These are phyloP conservation scores for Marchantia paleacea DNA, from an alignment of 225 moss, liverwort and hornwort species.

Conservation along the genomic window DNA sequence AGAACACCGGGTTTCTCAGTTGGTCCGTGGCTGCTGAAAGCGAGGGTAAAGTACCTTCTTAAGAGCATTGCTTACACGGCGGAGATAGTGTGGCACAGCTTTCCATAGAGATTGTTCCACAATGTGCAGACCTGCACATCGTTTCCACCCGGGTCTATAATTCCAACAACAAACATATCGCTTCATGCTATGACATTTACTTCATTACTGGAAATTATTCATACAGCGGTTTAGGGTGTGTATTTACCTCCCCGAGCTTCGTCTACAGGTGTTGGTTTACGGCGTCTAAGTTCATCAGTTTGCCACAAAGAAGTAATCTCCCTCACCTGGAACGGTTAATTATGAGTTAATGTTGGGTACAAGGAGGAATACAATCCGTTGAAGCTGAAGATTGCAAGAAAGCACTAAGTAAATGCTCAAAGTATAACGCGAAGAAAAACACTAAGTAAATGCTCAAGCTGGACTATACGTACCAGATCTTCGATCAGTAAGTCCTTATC, in stretches of 20 bases:
- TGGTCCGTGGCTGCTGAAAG: no score
- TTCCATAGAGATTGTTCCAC: conserved; percentile 89
- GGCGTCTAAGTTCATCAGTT: conserved; percentile 74
- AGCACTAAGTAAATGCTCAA: background rate
- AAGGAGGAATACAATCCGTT: background rate
- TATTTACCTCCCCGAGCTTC: conserved; percentile 76
- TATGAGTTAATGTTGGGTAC: background rate
- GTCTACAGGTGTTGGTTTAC: conserved; percentile 81
- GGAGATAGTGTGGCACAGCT: conserved; percentile 80
- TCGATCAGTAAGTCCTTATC: conserved; percentile 77
- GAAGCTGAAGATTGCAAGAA: background rate
- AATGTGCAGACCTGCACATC: conserved; percentile 63
- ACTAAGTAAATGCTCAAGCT: background rate
- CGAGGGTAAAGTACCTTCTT: conserved; percentile 44
- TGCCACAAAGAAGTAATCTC: conserved; percentile 93
- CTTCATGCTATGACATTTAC: no score
- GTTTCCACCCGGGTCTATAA: background rate
- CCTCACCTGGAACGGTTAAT: conserved; percentile 44
- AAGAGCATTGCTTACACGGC: conserved; percentile 77
- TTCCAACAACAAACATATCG: no score
- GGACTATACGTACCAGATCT: conserved; percentile 43
- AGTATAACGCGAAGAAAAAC: background rate
- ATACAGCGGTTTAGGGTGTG: no score
- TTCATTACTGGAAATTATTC: no score
- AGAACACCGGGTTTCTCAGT: no score